A percentile compares a stretch with the other conserved stretches of the same genome.
These are phyloP conservation scores for Leonotis leonurus DNA, from an alignment of 257 asterid species.

Conservation along the genomic window DNA sequence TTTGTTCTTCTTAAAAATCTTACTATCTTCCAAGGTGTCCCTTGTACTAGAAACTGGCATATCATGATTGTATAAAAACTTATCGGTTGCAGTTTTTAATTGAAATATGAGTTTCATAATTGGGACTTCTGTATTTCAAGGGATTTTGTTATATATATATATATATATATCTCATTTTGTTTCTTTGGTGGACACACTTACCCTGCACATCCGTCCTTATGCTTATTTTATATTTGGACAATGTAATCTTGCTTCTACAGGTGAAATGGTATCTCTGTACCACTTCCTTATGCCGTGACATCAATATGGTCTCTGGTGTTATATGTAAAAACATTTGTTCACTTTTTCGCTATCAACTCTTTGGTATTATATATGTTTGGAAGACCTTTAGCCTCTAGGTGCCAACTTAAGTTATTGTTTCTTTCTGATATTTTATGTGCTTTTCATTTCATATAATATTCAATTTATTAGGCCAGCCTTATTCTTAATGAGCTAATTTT, in stretches of 20 bases:
- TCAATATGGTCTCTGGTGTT: constrained; percentile 98
- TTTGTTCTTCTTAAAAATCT: background rate
- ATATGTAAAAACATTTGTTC: too few species aligned
- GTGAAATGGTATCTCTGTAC: constrained; percentile 77
- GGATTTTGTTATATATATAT: too few species aligned
- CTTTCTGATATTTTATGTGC: too few species aligned
- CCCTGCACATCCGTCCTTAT: constrained; percentile 9
- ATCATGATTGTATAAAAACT: background rate
- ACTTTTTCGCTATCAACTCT: too few species aligned
- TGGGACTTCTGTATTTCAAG: constrained; percentile 1
- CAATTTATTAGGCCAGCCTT: too few species aligned
- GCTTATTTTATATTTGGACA: constrained; percentile 11
- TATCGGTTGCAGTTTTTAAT: background rate
- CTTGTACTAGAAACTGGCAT: background rate
- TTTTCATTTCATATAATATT: too few species aligned
- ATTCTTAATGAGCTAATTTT: too few species aligned
- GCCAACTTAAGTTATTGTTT: too few species aligned
- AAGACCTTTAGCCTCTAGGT: too few species aligned
- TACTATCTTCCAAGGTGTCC: background rate
- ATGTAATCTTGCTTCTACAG: constrained; percentile 35
- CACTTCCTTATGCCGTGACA: constrained; percentile 58
- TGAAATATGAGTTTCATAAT: background rate
- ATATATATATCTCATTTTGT: background rate
- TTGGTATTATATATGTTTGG: too few species aligned
- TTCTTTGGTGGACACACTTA: constrained; percentile 2